These are phyloP conservation scores for Fusarium redolens DNA, from an alignment of 2,329 filamentous ascomycete species.

Conservation along the genomic window DNA sequence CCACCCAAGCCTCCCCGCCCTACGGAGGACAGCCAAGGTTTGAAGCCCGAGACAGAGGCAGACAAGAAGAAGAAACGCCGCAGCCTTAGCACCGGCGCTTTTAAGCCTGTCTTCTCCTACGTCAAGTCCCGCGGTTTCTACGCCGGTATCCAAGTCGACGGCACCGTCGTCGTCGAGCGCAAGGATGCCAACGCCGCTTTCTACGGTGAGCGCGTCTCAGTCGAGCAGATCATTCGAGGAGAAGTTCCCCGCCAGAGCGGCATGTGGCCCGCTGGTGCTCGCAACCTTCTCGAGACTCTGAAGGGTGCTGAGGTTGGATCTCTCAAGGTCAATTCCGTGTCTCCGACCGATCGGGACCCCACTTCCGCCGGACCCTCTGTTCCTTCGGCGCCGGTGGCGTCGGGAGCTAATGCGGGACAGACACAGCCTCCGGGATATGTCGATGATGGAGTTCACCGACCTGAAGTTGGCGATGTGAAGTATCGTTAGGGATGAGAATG, in stretches of 20 bases:
- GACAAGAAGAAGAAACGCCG: constrained; percentile 47
- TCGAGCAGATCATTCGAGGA: constrained; percentile 62
- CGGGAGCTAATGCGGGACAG: constrained; percentile 12
- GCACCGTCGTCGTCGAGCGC: constrained; percentile 86
- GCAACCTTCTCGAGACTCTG: constrained; percentile 46
- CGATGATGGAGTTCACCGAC: constrained; percentile 39
- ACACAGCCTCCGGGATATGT: constrained; percentile 41
- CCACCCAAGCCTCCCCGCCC: constrained; percentile 22
- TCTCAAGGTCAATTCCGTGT: constrained; percentile 27
- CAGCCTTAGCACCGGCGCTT: constrained; percentile 45
- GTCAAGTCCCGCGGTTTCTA: constrained; percentile 92
- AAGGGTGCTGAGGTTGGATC: constrained; percentile 49
- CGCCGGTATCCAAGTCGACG: constrained; percentile 86
- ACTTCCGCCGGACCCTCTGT: constrained; percentile 21
- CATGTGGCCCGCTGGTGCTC: constrained; percentile 50
- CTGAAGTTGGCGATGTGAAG: constrained; percentile 43
- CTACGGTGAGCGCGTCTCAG: constrained; percentile 72
- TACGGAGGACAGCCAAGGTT: constrained; percentile 29
- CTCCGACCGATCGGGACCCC: constrained; percentile 7
- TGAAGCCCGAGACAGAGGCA: constrained; percentile 40
- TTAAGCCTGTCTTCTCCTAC: constrained; percentile 69
- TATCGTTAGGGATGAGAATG: constrained; percentile 26
- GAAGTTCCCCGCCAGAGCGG: constrained; percentile 45
- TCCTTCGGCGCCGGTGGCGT: constrained; percentile 15
- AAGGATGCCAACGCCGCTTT: constrained; percentile 90